Evolutionary conservation across 2,329 filamentous ascomycete genomes (phyloP), one percentile per base, ranked within the genome.

Genomic region (Fusarium pininemorale): DNA sequence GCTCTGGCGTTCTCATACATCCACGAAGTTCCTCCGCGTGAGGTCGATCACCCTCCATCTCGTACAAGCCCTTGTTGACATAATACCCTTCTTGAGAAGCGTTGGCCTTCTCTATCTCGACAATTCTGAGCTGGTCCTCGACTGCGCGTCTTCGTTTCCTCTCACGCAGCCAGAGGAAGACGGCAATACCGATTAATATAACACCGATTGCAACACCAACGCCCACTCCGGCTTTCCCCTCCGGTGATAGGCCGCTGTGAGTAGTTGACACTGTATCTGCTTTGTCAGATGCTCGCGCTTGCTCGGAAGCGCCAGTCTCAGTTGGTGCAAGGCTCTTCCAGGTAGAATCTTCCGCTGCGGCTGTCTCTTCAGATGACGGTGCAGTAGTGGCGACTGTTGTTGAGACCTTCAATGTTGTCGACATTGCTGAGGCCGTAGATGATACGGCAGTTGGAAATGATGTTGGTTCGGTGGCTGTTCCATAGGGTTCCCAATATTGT

Each of bases 31-130:
- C 76, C 20, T 70, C 65, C 5, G 54, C 55, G 10, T 69, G 61
- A 16, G 75, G 71, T 38, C 74, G 62, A 38, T 77, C 73, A 8
- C 76, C 76, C 26, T 78, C 76, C 76, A 78, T 78, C 62, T 78
- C 76, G n/a, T 64, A 72, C 15, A 74, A 30, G 3, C 41, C 56
- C 12, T 53, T 55, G 41, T 45, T 63, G 5, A 54, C 44, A 32
- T 44, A 63, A 39, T 63, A 26, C 5, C 32, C 39, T 14, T 58
- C 26, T 6, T 64, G 47, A 1, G 55, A 24, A 9, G 44, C 30
- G 18, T 30, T 44, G 14, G 58, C 35, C 7, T 64, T 57, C 16
- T 56, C 57, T 4, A 53, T 57, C 38, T 73, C 57, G 3, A 58
- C 55, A 26, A 65, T 51, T 18, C 30, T 42, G 5, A 78, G 67